Conservation (phyloP, 2,329 filamentous ascomycete genomes). For the Ophiostoma populinum region DNA sequence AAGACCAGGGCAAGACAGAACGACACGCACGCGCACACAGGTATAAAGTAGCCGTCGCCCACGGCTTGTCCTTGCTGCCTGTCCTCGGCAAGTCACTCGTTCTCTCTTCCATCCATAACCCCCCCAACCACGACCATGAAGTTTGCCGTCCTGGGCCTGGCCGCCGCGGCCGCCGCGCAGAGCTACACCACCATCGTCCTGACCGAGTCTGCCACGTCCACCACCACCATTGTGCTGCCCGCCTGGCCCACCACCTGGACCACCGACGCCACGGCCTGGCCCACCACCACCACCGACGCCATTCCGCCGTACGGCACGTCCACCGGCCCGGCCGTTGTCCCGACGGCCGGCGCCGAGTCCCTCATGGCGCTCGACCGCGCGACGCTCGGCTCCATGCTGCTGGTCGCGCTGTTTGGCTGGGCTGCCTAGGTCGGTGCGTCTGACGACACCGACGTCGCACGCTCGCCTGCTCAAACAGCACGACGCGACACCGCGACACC, state of each 20-base stretch:
- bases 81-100: too few species aligned
- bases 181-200: constrained; percentile 8
- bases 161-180: constrained; percentile 3
- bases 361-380: constrained; percentile 9
- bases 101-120: background rate
- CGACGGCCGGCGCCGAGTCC: constrained; percentile 10
- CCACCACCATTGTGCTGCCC: constrained; percentile 9
- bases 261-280: background rate
- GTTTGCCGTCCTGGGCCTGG: background rate
- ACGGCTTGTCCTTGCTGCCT: too few species aligned
- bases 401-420: constrained; percentile 10
- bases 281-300: background rate
- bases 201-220: constrained; percentile 8
- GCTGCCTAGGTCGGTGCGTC: background rate
- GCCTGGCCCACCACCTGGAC: constrained; percentile 8
- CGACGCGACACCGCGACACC: too few species aligned
- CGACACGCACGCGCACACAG: too few species aligned
- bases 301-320: constrained; percentile 2
- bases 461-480: constrained; percentile 1
- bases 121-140: background rate
- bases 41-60: too few species aligned
- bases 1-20: too few species aligned
- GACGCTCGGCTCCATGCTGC: constrained; percentile 9
- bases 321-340: constrained; percentile 8
- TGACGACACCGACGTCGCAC: background rate